Base-by-base conservation (phyloP, 805 yeast species). In the Nematodospora valgi region DNA sequence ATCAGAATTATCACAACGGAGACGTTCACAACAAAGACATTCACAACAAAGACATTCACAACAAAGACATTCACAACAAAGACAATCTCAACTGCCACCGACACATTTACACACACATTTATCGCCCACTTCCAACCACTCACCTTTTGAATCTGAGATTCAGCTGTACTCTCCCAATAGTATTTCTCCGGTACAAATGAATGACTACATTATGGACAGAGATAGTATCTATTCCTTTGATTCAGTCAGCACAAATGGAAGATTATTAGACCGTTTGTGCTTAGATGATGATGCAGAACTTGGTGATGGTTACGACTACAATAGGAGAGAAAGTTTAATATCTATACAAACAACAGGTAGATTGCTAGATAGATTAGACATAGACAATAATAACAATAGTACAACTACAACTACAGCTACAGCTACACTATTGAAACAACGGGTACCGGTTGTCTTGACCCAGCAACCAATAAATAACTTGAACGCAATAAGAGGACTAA, bases 211-310 rank as follows among this genome's bases (percentile, higher is more conserved):
- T 8, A 6, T 8, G 17, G 70, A 64, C 41, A 45, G 54, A 20
- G 64, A 56, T 19, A 64, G 70, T 38, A 45, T 68, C n/a, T 65
- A 64, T 42, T 62, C 70, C 9, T 68, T 65, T 35, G 72, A 67
- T 27, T 64, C 70, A 4, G 69, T 66, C 6, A 57, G 66, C 28
- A 67, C 72, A 20, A 64, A 52, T 42, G 71, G 70, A 4, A 42
- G 72, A 27, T 51, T 68, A 20, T 48, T 68, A 9, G 73, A 68
- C 41, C 52, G 69, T 5, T 44, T 64, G 29, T 62, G 53, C 5
- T 45, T 62, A 13, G 64, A 59, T 20, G 49, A 47, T 12, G 52
- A 44, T 22, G 60, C 52, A 27, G 33, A 49, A 30, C 43, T 31
- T 5, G 52, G 48, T 12, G 19, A 28, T 12, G 28, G 14, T 37